phyloP scores from a whole-genome alignment of 192 early-diverging fungal genomes.

The Podila verticillata region DNA sequence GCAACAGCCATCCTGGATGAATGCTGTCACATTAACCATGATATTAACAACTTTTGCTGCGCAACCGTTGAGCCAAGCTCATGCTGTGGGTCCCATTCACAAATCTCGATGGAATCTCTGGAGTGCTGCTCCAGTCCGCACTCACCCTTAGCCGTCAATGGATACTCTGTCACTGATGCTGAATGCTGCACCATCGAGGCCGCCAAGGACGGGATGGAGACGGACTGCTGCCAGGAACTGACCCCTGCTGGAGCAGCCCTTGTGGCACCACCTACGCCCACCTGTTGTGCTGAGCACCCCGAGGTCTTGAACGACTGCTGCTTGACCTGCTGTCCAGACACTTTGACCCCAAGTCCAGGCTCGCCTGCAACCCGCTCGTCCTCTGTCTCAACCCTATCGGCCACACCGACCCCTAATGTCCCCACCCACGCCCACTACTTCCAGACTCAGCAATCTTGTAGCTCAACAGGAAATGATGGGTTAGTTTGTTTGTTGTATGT shows the following conservation, averaged over 20 bases:
- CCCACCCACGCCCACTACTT: not conserved
- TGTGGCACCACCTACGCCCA: slow-evolving; percentile 11
- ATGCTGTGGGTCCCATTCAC: slow-evolving; percentile 28
- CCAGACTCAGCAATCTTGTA: slow-evolving; percentile 16
- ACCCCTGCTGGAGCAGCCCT: slow-evolving; percentile 8
- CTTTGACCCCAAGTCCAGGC: slow-evolving; percentile 14
- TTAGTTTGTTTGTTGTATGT: slow-evolving; percentile 1
- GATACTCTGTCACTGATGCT: slow-evolving; percentile 20
- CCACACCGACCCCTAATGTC: slow-evolving; percentile 9
- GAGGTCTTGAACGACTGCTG: slow-evolving; percentile 45
- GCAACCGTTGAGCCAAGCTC: slow-evolving; percentile 33
- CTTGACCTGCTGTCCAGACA: slow-evolving; percentile 43
- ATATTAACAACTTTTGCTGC: slow-evolving; percentile 44
- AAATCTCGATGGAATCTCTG: slow-evolving; percentile 21
- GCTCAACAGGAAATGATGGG: slow-evolving; percentile 21
- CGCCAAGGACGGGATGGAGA: slow-evolving; percentile 39
- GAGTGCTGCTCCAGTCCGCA: slow-evolving; percentile 15
- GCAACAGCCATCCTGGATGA: slow-evolving; percentile 20
- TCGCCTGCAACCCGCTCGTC: slow-evolving; percentile 11
- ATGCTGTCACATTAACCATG: slow-evolving; percentile 31
- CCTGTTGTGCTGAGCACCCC: slow-evolving; percentile 43
- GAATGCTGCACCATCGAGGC: slow-evolving; percentile 44
- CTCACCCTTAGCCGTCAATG: slow-evolving; percentile 1
- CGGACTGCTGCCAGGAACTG: slow-evolving; percentile 44
- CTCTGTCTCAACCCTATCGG: slow-evolving; percentile 11